Base-by-base conservation (phyloP, 2,329 filamentous ascomycete species). In the Diaporthe citri region DNA sequence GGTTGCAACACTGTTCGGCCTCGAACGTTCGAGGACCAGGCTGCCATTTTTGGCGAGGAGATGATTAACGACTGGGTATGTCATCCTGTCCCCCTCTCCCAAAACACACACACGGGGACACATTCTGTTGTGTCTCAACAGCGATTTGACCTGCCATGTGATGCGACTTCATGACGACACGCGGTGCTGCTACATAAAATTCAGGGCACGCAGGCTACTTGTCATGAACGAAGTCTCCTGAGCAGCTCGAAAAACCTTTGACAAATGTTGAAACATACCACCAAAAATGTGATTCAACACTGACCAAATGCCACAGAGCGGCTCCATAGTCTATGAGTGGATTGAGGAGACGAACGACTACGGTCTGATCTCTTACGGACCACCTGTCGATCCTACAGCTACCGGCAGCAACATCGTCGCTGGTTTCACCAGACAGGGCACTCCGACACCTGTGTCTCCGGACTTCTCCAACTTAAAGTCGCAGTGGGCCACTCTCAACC, bases 251-350 rank as follows among this genome's bases (percentile, higher is more conserved):
- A 9, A 9, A 51, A 1, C 31, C 28, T 31, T 25, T 52, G 31
- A 25, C n/a, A 39, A 20, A 39, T 17, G 2, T 17, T 13, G 20
- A 31, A 25, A 12, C 7, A 25, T 20, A 10, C 43, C 22, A 2
- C n/a, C n/a, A 4, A 22, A 36, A 12, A 25, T 1, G 20, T 13
- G 9, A 36, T 7, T 20, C 4, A 39, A 25, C 39, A 41, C 64
- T 69, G 48, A 69, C 17, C 15, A 3, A 10, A 12, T 17, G n/a
- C 34, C 15, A 36, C 48, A 69, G 64, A 69, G 93, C 70, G 95
- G 95, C 72, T 89, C 94, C 71, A 95, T 97, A 77, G 88, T 97
- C 78, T 97, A 97, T 84, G 95, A 97, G 82, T 97, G 95, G 95
- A 95, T 97, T 77, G 86, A 96, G 81, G 95, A 97, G 83, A 87